Evolutionary conservation across 331 rosid species (phyloP).

Genomic region (Ulmus americana): DNA sequence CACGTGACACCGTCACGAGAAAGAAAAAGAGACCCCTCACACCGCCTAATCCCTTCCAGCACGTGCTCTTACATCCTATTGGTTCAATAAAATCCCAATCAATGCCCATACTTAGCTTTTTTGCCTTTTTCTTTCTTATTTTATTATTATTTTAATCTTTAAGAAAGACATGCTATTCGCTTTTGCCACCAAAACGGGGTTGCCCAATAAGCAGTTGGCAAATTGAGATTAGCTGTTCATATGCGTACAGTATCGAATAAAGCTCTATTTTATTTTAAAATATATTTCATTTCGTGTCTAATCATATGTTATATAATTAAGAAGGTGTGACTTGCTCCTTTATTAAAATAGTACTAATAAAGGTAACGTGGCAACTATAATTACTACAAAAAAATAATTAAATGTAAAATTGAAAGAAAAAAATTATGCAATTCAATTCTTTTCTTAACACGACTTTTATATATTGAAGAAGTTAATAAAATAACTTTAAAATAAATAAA

Average conservation of each 20-base stretch:
- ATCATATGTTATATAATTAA: too few relatives aligned
- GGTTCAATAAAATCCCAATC: constrained; percentile 18
- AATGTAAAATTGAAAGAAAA: too few relatives aligned
- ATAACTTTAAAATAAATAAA: too few relatives aligned
- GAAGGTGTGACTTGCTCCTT: too few relatives aligned
- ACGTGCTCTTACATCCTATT: constrained; percentile 48
- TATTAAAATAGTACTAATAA: too few relatives aligned
- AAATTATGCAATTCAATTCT: too few relatives aligned
- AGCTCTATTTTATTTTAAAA: neutral
- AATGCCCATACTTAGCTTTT: constrained; percentile 29
- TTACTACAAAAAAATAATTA: too few relatives aligned
- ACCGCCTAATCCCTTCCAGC: constrained; percentile 28
- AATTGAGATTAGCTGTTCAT: constrained; percentile 16
- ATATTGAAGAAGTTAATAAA: too few relatives aligned
- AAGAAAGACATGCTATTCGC: neutral
- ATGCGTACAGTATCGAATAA: neutral
- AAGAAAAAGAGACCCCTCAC: constrained; percentile 34
- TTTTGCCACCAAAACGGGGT: neutral
- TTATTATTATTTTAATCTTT: neutral
- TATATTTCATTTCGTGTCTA: neutral
- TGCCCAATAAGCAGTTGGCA: constrained; percentile 8
- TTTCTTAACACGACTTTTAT: too few relatives aligned
- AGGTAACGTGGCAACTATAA: too few relatives aligned
- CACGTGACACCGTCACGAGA: constrained; percentile 97
- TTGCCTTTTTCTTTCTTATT: neutral